phyloP scores from a whole-genome alignment of 352 stramenopile species.

The Phytophthora chlamydospora region DNA sequence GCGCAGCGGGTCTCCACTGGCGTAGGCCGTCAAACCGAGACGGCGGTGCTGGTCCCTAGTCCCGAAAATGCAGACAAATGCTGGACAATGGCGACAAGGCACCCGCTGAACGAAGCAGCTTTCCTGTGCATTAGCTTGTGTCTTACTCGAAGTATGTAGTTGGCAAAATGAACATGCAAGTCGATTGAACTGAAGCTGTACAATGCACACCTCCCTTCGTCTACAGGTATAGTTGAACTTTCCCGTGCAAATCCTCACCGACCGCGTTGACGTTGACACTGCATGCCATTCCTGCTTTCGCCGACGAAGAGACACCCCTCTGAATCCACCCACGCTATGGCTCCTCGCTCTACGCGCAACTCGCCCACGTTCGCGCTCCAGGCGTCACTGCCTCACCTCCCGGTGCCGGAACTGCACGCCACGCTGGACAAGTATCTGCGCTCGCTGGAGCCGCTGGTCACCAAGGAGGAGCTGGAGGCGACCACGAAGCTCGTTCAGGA shows the following conservation, averaged over 20 bases:
- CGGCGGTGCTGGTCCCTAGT: neutral
- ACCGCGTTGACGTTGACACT: neutral
- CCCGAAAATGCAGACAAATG: neutral
- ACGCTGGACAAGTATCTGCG: slow-evolving; percentile 86
- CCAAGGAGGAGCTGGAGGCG: slow-evolving; percentile 50
- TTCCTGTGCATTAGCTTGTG: slow-evolving; percentile 11
- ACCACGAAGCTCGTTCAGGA: slow-evolving; percentile 50
- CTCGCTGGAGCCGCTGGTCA: slow-evolving; percentile 69
- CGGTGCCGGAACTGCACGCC: slow-evolving; percentile 84
- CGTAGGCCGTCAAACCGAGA: slow-evolving; percentile 6
- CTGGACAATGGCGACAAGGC: neutral
- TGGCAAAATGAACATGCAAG: slow-evolving; percentile 6
- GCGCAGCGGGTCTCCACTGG: slow-evolving; percentile 7
- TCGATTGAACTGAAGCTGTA: slow-evolving; percentile 13
- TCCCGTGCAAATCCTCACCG: neutral
- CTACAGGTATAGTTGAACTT: neutral
- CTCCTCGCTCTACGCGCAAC: slow-evolving; percentile 7
- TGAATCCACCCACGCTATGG: slow-evolving; percentile 1
- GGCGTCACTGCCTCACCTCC: slow-evolving; percentile 65
- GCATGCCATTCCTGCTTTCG: slow-evolving; percentile 7
- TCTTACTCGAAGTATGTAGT: neutral
- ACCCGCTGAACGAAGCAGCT: slow-evolving; percentile 1
- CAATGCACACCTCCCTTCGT: neutral
- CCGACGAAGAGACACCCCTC: slow-evolving; percentile 11
- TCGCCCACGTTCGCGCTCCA: slow-evolving; percentile 53